Conservation (phyloP, 2,329 filamentous ascomycete genomes). For the Alternaria arbusti region DNA sequence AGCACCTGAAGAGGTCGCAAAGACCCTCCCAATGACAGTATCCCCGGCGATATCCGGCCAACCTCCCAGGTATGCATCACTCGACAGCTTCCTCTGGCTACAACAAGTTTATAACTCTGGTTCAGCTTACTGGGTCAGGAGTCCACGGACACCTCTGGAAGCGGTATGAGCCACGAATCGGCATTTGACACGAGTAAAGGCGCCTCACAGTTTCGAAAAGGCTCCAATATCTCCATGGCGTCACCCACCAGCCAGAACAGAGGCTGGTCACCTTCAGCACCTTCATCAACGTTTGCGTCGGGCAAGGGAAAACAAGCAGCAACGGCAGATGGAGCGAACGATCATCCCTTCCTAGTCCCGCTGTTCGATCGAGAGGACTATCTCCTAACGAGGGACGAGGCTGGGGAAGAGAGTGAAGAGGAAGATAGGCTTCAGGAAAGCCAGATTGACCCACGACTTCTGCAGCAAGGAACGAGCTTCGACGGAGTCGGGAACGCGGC, state of each 20-base stretch:
- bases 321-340: neutral
- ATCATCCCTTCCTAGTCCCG: slow-evolving; percentile 17
- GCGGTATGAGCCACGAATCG: slow-evolving; percentile 22
- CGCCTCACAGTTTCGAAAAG: slow-evolving; percentile 5
- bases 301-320: slow-evolving; percentile 16
- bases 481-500: neutral
- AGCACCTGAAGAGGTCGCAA: slow-evolving; percentile 27
- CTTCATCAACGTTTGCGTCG: slow-evolving; percentile 6
- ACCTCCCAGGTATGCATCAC: slow-evolving; percentile 25
- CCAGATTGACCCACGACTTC: slow-evolving; percentile 20
- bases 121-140: slow-evolving; percentile 28
- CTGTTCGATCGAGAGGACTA: slow-evolving; percentile 31
- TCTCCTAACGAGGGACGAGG: slow-evolving; percentile 18
- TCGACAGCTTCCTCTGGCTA: slow-evolving; percentile 4
- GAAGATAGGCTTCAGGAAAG: slow-evolving; percentile 7
- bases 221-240: slow-evolving; percentile 14
- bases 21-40: slow-evolving; percentile 18
- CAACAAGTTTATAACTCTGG: slow-evolving; percentile 17
- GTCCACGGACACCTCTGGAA: slow-evolving; percentile 19
- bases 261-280: slow-evolving; percentile 8
- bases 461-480: slow-evolving; percentile 3
- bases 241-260: slow-evolving; percentile 14
- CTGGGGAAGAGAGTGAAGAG: slow-evolving; percentile 15
- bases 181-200: slow-evolving; percentile 6
- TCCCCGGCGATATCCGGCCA: slow-evolving; percentile 10